phyloP scores from a whole-genome alignment of 2,329 filamentous ascomycete genomes.

The Trichoderma sp. region DNA sequence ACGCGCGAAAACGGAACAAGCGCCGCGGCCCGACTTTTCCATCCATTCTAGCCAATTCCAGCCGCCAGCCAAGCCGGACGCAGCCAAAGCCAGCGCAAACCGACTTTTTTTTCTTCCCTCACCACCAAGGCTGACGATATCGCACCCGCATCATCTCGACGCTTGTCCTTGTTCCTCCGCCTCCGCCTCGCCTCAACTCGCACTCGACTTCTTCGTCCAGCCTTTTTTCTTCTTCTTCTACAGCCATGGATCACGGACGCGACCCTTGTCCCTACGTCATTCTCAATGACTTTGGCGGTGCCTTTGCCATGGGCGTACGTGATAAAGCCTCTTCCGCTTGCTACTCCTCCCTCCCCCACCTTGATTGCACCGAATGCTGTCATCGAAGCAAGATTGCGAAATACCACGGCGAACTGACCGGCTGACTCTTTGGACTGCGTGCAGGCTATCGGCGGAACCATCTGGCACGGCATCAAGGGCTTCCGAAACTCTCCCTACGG shows the following conservation, averaged over 20 bases:
- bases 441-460: conserved; percentile 74
- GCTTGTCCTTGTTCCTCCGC: no score
- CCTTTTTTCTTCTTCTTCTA: not conserved
- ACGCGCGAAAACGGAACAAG: conserved; percentile 25
- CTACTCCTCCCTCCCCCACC: conserved; percentile 6
- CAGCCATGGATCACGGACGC: conserved; percentile 74
- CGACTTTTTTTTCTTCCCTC: conserved; percentile 12
- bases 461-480: conserved; percentile 97
- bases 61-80: not conserved
- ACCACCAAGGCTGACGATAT: not conserved
- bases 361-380: not conserved
- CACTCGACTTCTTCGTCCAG: not conserved
- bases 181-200: not conserved
- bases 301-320: conserved; percentile 92
- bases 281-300: conserved; percentile 95
- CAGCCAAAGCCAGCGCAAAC: conserved; percentile 10
- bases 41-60: conserved; percentile 1
- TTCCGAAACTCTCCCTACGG: conserved; percentile 88
- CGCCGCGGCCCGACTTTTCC: conserved; percentile 22
- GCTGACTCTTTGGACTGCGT: not conserved
- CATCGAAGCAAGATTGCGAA: not conserved
- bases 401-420: conserved; percentile 1
- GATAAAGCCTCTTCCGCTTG: conserved; percentile 20
- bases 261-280: conserved; percentile 98
- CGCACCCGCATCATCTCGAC: conserved; percentile 3